A percentile compares a stretch with the other conserved stretches of the same genome.
phyloP scores from a whole-genome alignment of 805 yeast genomes.

The Kluyveromyces siamensis region DNA sequence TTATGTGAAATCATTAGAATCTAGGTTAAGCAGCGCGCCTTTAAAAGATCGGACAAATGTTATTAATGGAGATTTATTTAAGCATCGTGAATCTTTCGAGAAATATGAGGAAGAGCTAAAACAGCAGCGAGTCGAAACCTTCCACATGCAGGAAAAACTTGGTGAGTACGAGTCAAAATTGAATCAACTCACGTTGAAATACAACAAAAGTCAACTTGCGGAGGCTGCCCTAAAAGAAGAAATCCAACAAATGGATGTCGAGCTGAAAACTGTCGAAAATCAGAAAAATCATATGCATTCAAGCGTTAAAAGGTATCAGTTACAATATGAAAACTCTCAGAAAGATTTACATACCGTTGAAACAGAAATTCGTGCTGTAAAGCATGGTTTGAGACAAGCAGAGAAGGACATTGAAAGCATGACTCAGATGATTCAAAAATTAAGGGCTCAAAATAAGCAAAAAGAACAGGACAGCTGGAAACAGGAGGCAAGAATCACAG shows the following conservation, averaged over 20 bases:
- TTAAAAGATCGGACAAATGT: constrained; percentile 22
- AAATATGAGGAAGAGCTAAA: constrained; percentile 26
- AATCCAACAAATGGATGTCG: constrained; percentile 41
- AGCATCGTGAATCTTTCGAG: constrained; percentile 19
- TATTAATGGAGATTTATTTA: constrained; percentile 20
- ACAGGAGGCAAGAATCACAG: constrained; percentile 39
- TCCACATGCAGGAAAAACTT: constrained; percentile 40
- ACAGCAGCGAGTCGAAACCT: constrained; percentile 25
- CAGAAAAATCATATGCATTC: constrained; percentile 48
- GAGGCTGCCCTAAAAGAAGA: constrained; percentile 30
- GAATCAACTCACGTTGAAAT: constrained; percentile 35
- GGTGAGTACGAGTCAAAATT: constrained; percentile 40
- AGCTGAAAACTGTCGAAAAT: constrained; percentile 45
- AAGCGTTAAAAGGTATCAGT: constrained; percentile 52
- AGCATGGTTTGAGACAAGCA: constrained; percentile 36
- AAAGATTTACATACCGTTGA: constrained; percentile 73
- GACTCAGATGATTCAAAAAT: constrained; percentile 43
- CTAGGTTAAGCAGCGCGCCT: constrained; percentile 21
- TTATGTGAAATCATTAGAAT: constrained; percentile 34
- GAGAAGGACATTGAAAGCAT: constrained; percentile 46
- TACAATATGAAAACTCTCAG: constrained; percentile 66
- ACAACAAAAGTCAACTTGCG: constrained; percentile 31
- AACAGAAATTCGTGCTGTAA: constrained; percentile 48
- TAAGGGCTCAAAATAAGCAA: constrained; percentile 42
- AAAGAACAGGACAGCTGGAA: constrained; percentile 51